Evolutionary conservation across 345 rosid species (phyloP).

Genomic region (Jatropha curcas): DNA sequence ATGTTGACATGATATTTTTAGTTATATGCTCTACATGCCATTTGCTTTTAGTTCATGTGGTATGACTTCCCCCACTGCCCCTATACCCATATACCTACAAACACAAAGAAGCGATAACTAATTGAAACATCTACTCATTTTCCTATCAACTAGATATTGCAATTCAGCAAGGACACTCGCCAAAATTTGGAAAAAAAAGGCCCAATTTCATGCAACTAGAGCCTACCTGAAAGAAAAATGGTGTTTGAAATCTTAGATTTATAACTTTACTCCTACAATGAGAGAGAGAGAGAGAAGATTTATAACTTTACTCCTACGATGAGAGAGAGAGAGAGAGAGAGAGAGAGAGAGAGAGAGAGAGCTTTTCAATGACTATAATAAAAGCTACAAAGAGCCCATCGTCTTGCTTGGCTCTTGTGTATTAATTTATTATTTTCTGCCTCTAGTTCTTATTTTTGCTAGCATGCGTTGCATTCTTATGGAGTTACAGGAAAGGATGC

Average conservation of each 20-base stretch:
- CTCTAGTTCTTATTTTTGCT: not conserved
- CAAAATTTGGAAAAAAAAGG: not conserved
- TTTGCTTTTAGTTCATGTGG: not conserved
- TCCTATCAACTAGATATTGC: not conserved
- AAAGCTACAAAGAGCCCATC: not conserved
- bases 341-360: not conserved
- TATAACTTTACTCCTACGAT: too few relatives aligned
- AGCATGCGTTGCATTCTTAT: not conserved
- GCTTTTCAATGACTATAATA: not conserved
- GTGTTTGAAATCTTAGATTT: not conserved
- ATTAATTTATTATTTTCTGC: not conserved
- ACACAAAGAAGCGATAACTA: not conserved
- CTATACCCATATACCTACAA: not conserved
- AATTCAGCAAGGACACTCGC: not conserved
- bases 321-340: too few relatives aligned
- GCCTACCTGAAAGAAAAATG: not conserved
- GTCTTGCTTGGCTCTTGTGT: not conserved
- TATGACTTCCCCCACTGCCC: not conserved
- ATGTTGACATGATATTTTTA: slow-evolving; percentile 12
- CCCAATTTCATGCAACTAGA: not conserved
- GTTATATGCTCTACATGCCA: not conserved
- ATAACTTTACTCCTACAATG: too few relatives aligned
- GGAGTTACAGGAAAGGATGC: slow-evolving; percentile 57
- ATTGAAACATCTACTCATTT: not conserved
- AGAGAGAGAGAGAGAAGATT: not conserved